Evolutionary conservation across 495 filamentous ascomycete species (phyloP).

Genomic region (Trichoderma asperelloides): DNA sequence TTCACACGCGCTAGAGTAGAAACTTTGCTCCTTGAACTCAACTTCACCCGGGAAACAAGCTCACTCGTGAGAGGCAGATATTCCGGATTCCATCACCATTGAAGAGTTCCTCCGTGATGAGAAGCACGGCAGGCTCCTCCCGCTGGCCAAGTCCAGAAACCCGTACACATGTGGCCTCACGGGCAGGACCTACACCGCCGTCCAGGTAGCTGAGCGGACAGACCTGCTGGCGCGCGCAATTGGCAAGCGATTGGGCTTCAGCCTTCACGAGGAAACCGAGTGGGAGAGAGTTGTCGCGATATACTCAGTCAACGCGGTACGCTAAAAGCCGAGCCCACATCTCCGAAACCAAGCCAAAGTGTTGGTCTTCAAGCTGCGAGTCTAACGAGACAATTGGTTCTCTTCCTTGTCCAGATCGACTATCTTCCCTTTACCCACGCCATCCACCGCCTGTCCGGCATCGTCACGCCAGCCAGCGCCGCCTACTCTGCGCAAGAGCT

Average conservation of each 20-base stretch:
- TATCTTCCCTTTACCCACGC: constrained; percentile 68
- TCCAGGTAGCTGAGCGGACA: constrained; percentile 57
- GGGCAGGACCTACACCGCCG: constrained; percentile 59
- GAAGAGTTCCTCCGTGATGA: constrained; percentile 75
- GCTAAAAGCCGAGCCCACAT: constrained; percentile 18
- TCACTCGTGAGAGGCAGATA: constrained; percentile 28
- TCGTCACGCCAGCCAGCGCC: constrained; percentile 75
- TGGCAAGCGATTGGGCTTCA: constrained; percentile 65
- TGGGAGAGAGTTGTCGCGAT: constrained; percentile 80
- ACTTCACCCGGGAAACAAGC: not conserved
- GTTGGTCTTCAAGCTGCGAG: not conserved
- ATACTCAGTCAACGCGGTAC: constrained; percentile 74
- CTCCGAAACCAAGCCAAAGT: not conserved
- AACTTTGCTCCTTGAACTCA: not conserved
- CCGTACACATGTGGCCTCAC: constrained; percentile 78
- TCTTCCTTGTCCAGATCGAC: constrained; percentile 54
- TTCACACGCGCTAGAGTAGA: not conserved
- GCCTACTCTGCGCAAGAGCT: constrained; percentile 69
- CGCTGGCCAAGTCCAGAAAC: constrained; percentile 53
- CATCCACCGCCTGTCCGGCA: constrained; percentile 64
- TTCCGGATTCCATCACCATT: constrained; percentile 69
- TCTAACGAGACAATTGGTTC: not conserved
- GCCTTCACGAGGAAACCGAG: constrained; percentile 63
- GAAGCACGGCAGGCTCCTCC: constrained; percentile 53
- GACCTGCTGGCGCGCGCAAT: constrained; percentile 63